Evolutionary conservation across 805 yeast genomes (phyloP).

Genomic region (Citeromyces nyonsensis): DNA sequence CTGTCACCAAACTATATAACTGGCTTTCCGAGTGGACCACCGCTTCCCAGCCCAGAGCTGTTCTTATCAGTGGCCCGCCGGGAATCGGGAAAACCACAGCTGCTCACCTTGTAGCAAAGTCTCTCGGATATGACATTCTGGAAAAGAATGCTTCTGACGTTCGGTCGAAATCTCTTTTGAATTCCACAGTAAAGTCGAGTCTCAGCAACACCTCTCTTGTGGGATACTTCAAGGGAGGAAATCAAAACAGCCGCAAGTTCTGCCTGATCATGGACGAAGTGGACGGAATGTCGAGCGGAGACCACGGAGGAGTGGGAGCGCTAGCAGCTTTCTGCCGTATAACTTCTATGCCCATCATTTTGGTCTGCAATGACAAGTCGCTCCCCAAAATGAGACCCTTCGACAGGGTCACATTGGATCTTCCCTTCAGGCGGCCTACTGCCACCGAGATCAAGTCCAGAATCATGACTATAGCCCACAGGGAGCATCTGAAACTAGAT

Average conservation of each 20-base stretch:
- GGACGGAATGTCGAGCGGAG: constrained; percentile 99
- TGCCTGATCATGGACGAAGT: constrained; percentile 96
- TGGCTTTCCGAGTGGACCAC: constrained; percentile 77
- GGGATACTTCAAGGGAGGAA: constrained; percentile 42
- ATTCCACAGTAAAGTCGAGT: constrained; percentile 51
- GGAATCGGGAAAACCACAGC: constrained; percentile 79
- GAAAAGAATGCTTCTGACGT: constrained; percentile 85
- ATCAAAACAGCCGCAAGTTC: constrained; percentile 38
- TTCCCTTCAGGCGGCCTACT: constrained; percentile 82
- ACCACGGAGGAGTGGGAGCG: constrained; percentile 96
- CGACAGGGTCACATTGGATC: constrained; percentile 65
- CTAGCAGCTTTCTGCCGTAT: constrained; percentile 74
- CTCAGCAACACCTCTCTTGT: constrained; percentile 71
- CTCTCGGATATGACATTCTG: constrained; percentile 55
- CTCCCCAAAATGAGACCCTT: constrained; percentile 94
- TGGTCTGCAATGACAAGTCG: constrained; percentile 86
- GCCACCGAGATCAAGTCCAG: constrained; percentile 71
- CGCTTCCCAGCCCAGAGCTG: constrained; percentile 52
- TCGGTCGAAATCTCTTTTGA: constrained; percentile 66
- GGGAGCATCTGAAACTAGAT: constrained; percentile 72
- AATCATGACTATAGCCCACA: constrained; percentile 75
- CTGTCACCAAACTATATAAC: constrained; percentile 41
- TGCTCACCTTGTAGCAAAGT: constrained; percentile 59
- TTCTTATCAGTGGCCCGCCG: constrained; percentile 76
- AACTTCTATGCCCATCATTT: constrained; percentile 79